These are phyloP conservation scores for Camelina neglecta DNA, from an alignment of 345 rosid genomes.

Conservation along the genomic window DNA sequence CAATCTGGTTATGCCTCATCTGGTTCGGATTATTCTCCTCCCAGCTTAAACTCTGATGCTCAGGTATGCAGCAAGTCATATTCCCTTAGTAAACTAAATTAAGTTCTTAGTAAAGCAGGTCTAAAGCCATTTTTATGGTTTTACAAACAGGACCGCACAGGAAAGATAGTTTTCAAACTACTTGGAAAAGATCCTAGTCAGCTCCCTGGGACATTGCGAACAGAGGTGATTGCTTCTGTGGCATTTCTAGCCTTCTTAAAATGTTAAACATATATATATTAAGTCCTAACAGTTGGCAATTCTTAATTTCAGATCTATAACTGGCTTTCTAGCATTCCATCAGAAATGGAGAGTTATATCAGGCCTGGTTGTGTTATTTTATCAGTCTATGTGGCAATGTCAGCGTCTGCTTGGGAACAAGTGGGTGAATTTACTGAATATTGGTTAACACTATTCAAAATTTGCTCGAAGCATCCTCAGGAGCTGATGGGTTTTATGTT, in stretches of 20 bases:
- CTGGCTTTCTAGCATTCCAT: slow-evolving; percentile 89
- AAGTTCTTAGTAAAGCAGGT: slow-evolving; percentile 7
- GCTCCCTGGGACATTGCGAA: slow-evolving; percentile 65
- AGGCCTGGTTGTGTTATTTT: slow-evolving; percentile 91
- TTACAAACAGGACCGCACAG: slow-evolving; percentile 62
- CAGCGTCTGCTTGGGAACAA: slow-evolving; percentile 67
- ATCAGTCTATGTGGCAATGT: slow-evolving; percentile 77
- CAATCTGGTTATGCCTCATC: slow-evolving; percentile 80
- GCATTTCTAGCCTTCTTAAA: slow-evolving; percentile 1
- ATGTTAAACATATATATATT: neutral
- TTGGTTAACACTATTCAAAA: neutral
- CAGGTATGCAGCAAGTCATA: slow-evolving; percentile 53
- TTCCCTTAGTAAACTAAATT: slow-evolving; percentile 9
- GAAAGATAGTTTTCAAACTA: slow-evolving; percentile 66
- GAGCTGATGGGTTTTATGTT: slow-evolving; percentile 21
- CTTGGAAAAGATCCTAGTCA: slow-evolving; percentile 82
- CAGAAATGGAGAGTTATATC: slow-evolving; percentile 95
- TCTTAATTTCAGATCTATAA: slow-evolving; percentile 63
- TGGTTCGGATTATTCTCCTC: slow-evolving; percentile 87
- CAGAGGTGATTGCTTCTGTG: slow-evolving; percentile 52
- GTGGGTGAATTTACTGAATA: slow-evolving; percentile 51
- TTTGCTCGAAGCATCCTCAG: slow-evolving; percentile 39
- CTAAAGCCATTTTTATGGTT: slow-evolving; percentile 6
- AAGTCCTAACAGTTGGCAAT: slow-evolving; percentile 12
- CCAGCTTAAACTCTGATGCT: slow-evolving; percentile 73